Base-by-base conservation (phyloP, 345 rosid genomes). In the Citrus inodora region DNA sequence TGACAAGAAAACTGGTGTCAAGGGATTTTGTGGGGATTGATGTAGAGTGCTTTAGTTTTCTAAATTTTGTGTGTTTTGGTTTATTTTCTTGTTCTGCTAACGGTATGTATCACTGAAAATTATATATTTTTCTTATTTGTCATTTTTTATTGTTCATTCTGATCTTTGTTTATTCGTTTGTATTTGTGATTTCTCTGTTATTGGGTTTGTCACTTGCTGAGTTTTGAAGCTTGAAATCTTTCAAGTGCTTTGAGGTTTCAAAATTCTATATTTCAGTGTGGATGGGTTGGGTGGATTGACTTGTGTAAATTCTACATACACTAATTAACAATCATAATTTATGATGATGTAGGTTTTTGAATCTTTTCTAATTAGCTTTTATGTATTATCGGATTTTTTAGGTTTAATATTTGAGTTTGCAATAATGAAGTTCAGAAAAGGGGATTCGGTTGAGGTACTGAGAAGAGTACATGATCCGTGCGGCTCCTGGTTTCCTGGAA, bases 401-500 rank as follows among this genome's bases (percentile, higher is more conserved):
- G 86, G 72, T 48, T 80, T 79, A 11, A 71, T 5, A 51, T 2
- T 19, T 58, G 38, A 48, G 67, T 71, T n/a, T 61, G 61, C 55
- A 71, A 75, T 30, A 55, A 87, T 74, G 87, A 82, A 75, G 81
- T 75, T 79, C 59, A 66, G 72, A 73, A 74, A 79, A 79, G 80
- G 86, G 67, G 69, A 81, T 17, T 35, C 61, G 28, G 85, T 83
- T 55, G 89, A 87, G 81, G 86, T 81, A 37, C 35, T 79, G 56
- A 81, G 84, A 74, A 81, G 85, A 77, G 86, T 81, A 51, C 53
- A 76, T 21, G 85, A 80, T 67, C 77, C 80, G 7, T 53, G 79
- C 56, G 85, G 83, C 37, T 81, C 85, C 33, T 87, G 85, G 89
- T 87, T 82, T 85, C 83, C 82, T 37, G 87, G 82, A 14, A 74